Base-by-base conservation (phyloP, 257 asterid genomes). In the Eucommia ulmoides region DNA sequence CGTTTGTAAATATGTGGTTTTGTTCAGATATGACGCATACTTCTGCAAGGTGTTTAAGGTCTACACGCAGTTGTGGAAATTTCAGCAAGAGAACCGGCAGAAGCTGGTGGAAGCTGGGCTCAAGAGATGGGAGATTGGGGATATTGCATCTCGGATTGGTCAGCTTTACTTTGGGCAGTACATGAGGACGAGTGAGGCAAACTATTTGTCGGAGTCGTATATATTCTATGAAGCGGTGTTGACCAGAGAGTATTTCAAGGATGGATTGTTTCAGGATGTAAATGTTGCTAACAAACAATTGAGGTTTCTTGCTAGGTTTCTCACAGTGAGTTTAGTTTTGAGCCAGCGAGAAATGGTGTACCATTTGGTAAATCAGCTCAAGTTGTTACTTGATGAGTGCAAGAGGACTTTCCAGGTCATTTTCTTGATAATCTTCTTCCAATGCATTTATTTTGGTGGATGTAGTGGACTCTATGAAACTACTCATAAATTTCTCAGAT, bases 41-140 rank as follows among this genome's bases (percentile, higher is more conserved):
- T 89, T 89, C 70, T 73, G 74, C 60, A 89, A 89, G 62, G 98
- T 89, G 26, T 89, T 85, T 64, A 89, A 85, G 73, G 86, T 82
- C 23, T 89, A 89, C 51, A 89, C 98, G 54, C 93, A 82, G 65
- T 69, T 89, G 25, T 89, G 98, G 98, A 85, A 85, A 73, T 82
- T 74, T 61, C 98, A 89, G 59, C 94, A 89, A 73, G 93, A 89
- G 77, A 89, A 85, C 60, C 75, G 96, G 52, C 94, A 89, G 55
- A 85, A 85, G 67, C 62, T 89, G 75, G 98, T 89, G 54, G 98
- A 89, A 58, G 85, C 82, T 48, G 98, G 98, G 52, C 53, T 89
- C 19, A 89, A 85, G 71, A 76, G 98, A 78, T 89, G 98, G 98
- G 98, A 89, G 84, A 89, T 89, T 59, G 98, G 98, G 58, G 98